These are phyloP conservation scores for Beauveria sp. DNA, from an alignment of 2,329 filamentous ascomycete genomes.

Conservation along the genomic window DNA sequence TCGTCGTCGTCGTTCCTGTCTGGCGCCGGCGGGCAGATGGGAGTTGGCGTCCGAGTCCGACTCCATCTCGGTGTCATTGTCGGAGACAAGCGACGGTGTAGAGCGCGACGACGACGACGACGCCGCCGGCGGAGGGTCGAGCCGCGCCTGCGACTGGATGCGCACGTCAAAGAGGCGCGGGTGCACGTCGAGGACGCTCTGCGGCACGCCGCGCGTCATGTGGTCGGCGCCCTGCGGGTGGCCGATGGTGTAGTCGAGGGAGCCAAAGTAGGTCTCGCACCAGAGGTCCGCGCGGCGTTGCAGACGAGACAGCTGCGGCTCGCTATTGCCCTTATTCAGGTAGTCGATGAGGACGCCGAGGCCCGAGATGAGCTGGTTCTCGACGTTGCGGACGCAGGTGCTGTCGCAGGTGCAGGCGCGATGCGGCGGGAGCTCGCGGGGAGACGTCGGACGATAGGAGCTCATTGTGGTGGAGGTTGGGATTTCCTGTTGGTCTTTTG, in stretches of 20 bases:
- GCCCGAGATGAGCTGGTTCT: constrained; percentile 8
- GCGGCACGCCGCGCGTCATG: neutral
- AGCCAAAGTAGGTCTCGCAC: neutral
- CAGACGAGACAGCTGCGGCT: neutral
- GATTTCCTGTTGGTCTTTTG: too few species aligned
- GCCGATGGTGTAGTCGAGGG: neutral
- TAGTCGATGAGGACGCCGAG: constrained; percentile 20
- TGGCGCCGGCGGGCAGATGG: neutral
- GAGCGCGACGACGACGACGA: neutral
- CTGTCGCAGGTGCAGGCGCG: neutral
- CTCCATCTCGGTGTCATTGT: neutral
- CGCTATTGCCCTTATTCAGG: constrained; percentile 19
- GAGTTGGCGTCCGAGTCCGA: neutral
- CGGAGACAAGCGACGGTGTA: too few species aligned
- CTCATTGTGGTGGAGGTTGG: too few species aligned
- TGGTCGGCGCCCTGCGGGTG: neutral
- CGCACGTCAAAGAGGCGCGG: neutral
- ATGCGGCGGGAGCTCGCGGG: neutral
- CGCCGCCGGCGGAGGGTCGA: neutral
- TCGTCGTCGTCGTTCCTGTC: neutral
- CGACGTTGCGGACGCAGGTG: neutral
- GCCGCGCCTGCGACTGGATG: neutral
- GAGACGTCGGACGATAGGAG: too few species aligned
- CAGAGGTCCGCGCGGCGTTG: constrained; percentile 1
- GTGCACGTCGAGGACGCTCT: neutral